These are phyloP conservation scores for Clarireedia monteithiana DNA, from an alignment of 2,329 filamentous ascomycete species.

Conservation along the genomic window DNA sequence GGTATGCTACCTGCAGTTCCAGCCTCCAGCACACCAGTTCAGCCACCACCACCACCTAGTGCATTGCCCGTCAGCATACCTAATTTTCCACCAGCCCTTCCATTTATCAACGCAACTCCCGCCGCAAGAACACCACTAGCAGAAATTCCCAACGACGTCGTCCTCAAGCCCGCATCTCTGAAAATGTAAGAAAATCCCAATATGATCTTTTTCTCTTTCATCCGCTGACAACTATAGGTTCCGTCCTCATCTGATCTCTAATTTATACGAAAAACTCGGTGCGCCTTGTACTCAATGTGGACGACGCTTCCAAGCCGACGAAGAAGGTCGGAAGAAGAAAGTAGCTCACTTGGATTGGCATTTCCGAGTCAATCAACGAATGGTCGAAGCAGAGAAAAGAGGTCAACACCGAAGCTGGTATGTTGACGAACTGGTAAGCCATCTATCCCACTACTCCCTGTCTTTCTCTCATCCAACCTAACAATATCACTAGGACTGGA, in stretches of 20 bases:
- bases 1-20: conserved; percentile 51
- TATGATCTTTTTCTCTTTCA: not conserved
- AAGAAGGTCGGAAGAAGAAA: conserved; percentile 77
- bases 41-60: conserved; percentile 34
- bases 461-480: not conserved
- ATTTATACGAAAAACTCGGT: conserved; percentile 73
- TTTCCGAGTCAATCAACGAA: conserved; percentile 85
- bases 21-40: conserved; percentile 32
- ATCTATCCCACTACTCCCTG: not conserved
- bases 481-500: conserved; percentile 64
- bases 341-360: conserved; percentile 96
- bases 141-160: conserved; percentile 38
- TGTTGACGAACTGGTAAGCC: conserved; percentile 71
- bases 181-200: conserved; percentile 54
- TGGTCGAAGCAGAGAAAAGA: conserved; percentile 76
- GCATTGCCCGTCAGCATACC: conserved; percentile 30
- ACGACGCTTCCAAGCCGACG: conserved; percentile 70
- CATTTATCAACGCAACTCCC: conserved; percentile 19
- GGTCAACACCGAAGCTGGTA: conserved; percentile 94
- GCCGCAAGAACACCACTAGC: conserved; percentile 19
- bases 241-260: conserved; percentile 64
- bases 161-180: conserved; percentile 59
- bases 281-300: conserved; percentile 90
- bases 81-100: conserved; percentile 29
- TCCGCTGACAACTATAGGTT: conserved; percentile 41